Percentiles rank a stretch among this genome's conserved stretches.
These are phyloP conservation scores for Albugo candida DNA, from an alignment of 352 stramenopile species.

Conservation along the genomic window DNA sequence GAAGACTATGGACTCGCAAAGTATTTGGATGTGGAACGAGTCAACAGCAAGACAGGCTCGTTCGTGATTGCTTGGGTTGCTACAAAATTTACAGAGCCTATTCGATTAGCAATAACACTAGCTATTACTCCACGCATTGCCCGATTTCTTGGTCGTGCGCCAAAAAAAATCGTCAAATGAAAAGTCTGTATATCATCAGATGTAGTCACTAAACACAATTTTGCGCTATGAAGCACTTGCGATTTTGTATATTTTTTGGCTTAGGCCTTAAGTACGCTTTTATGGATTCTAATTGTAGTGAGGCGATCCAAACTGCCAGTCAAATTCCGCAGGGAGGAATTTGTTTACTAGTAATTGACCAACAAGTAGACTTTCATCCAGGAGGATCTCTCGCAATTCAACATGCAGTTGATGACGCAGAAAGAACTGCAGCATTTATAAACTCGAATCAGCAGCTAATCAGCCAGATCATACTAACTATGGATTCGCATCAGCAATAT, in stretches of 20 bases:
- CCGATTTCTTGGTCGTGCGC: slow-evolving; percentile 42
- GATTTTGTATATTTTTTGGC: no score
- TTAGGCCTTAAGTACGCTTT: no score
- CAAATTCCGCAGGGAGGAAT: slow-evolving; percentile 17
- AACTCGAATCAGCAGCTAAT: slow-evolving; percentile 27
- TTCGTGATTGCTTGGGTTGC: slow-evolving; percentile 71
- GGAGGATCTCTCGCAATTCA: slow-evolving; percentile 89
- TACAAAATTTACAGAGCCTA: slow-evolving; percentile 75
- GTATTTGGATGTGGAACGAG: slow-evolving; percentile 58
- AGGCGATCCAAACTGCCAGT: no score
- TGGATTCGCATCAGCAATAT: slow-evolving; percentile 91
- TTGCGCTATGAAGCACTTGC: no score
- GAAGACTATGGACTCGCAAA: slow-evolving; percentile 54
- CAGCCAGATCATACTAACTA: slow-evolving; percentile 83
- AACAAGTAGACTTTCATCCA: slow-evolving; percentile 92
- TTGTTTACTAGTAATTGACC: slow-evolving; percentile 86
- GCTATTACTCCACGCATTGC: slow-evolving; percentile 60
- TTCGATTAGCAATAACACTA: slow-evolving; percentile 58
- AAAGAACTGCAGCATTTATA: slow-evolving; percentile 81
- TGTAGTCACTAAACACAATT: no score
- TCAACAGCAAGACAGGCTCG: slow-evolving; percentile 61
- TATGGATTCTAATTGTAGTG: no score
- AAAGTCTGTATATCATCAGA: no score
- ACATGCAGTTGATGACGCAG: slow-evolving; percentile 79
- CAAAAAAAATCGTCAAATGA: slow-evolving; percentile 11